Conservation (phyloP, 306 rosid species). For the cucumber (Cucumis sativus) region Cucumber_9930_V3 NC_026655.2:11562001-11562500, state of each 20-base stretch:
- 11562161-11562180: constrained; percentile 11
- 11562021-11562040: constrained; percentile 55
- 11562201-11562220: constrained; percentile 9
- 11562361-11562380: not conserved
- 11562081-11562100: constrained; percentile 80
- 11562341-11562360: constrained; percentile 16
- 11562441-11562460: too few relatives aligned
- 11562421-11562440: not conserved
- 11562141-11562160: constrained; percentile 16
- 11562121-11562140: constrained; percentile 22
- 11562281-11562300: constrained; percentile 24
- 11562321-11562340: constrained; percentile 45
- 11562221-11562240: constrained; percentile 7
- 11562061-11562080: constrained; percentile 97
- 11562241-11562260: constrained; percentile 23
- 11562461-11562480: too few relatives aligned
- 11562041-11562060: constrained; percentile 73
- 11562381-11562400: not conserved
- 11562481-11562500: too few relatives aligned
- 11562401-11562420: not conserved
- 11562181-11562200: constrained; percentile 24
- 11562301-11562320: constrained; percentile 31
- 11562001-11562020: constrained; percentile 49
- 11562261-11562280: constrained; percentile 23
- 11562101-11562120: constrained; percentile 16